A percentile compares a stretch with the other conserved stretches of the same genome.
phyloP scores from a whole-genome alignment of 257 asterid genomes.

The Fraxinus anomala region DNA sequence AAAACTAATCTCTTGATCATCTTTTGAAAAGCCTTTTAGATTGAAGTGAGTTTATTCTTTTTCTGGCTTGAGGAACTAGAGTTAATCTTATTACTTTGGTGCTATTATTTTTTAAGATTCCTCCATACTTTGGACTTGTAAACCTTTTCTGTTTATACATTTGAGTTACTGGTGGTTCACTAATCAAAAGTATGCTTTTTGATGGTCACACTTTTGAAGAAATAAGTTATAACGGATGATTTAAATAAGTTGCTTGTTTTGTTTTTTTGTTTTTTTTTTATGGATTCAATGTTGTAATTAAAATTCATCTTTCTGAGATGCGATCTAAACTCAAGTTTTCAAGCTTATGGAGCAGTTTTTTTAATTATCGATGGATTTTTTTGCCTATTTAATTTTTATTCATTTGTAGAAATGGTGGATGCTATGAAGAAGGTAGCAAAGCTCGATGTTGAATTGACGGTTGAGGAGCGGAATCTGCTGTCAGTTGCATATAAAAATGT shows the following conservation, averaged over 20 bases:
- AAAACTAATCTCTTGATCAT: neutral
- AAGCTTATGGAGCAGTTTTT: neutral
- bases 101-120: neutral
- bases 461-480: constrained; percentile 30
- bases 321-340: no score
- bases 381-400: neutral
- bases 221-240: neutral
- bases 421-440: constrained; percentile 27
- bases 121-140: neutral
- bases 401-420: constrained; percentile 26
- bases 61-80: neutral
- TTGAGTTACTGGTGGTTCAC: neutral
- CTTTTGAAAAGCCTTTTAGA: neutral
- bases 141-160: neutral
- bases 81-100: neutral
- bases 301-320: neutral
- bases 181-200: neutral
- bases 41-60: neutral
- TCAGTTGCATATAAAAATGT: constrained; percentile 36
- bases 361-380: neutral
- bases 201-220: neutral
- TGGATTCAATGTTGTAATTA: neutral
- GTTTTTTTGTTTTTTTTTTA: neutral
- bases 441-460: constrained; percentile 25
- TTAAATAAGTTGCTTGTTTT: neutral